A percentile compares a stretch with the other conserved stretches of the same genome.
Evolutionary conservation across 169 alveolate species (phyloP).

Genomic region (Eimeria praecox): DNA sequence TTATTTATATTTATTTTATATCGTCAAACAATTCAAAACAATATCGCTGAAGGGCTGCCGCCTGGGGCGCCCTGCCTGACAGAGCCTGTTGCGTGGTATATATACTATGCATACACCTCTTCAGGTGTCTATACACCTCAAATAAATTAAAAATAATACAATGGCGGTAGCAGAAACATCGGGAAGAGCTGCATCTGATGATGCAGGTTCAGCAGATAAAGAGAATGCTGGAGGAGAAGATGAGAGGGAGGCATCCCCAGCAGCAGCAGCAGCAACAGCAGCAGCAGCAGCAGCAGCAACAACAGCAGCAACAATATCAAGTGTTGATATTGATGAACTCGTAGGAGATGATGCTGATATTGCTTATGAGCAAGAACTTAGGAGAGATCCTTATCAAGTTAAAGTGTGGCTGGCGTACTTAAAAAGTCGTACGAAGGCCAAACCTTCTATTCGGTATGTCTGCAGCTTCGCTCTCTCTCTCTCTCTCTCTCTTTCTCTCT

Average conservation of each 20-base stretch:
- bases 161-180: slow-evolving; percentile 11
- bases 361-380: slow-evolving; percentile 81
- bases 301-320: neutral
- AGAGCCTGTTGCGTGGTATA: too few relatives aligned
- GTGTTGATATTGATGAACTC: slow-evolving; percentile 4
- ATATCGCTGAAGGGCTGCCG: too few relatives aligned
- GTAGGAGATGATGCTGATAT: slow-evolving; percentile 72
- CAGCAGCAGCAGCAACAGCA: slow-evolving; percentile 15
- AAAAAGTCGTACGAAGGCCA: slow-evolving; percentile 54
- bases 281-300: slow-evolving; percentile 28
- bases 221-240: neutral
- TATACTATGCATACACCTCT: too few relatives aligned
- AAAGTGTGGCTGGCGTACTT: slow-evolving; percentile 80
- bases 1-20: too few relatives aligned
- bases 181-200: neutral
- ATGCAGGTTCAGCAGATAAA: neutral
- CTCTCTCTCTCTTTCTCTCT: neutral
- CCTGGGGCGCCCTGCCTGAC: too few relatives aligned
- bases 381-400: slow-evolving; percentile 75
- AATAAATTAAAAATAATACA: neutral
- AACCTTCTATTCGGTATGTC: slow-evolving; percentile 56
- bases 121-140: too few relatives aligned
- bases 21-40: too few relatives aligned
- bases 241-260: neutral
- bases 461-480: neutral